phyloP scores from a whole-genome alignment of 2,329 filamentous ascomycete species.

The Fusarium begoniae region DNA sequence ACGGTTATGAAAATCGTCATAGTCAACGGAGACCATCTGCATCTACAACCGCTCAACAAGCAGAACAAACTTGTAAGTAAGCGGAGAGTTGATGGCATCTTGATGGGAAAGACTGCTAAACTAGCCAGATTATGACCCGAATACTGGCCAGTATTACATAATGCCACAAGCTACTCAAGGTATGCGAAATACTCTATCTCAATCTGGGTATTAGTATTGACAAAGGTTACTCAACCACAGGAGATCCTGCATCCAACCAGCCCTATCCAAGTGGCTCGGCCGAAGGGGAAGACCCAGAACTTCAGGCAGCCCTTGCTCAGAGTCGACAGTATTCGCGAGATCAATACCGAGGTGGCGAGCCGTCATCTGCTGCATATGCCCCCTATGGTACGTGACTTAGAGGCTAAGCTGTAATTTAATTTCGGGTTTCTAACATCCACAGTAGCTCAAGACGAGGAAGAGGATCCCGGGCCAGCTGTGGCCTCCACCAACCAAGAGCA shows the following conservation, averaged over 20 bases:
- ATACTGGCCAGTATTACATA: slow-evolving; percentile 12
- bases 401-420: not conserved
- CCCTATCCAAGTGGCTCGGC: not conserved
- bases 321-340: slow-evolving; percentile 14
- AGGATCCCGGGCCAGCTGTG: slow-evolving; percentile 40
- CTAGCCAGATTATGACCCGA: slow-evolving; percentile 13
- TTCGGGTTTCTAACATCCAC: not conserved
- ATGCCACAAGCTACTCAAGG: slow-evolving; percentile 11
- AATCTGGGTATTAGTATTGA: not conserved
- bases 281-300: slow-evolving; percentile 13
- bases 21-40: not conserved
- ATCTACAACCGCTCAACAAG: not conserved
- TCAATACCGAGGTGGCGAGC: slow-evolving; percentile 20
- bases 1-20: not conserved
- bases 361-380: slow-evolving; percentile 8
- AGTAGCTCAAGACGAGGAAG: slow-evolving; percentile 31
- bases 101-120: not conserved
- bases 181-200: not conserved
- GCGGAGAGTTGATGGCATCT: not conserved
- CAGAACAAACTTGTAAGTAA: slow-evolving; percentile 5
- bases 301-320: slow-evolving; percentile 19
- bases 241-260: slow-evolving; percentile 9
- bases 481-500: slow-evolving; percentile 22
- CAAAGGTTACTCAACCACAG: not conserved
- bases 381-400: slow-evolving; percentile 14